These are phyloP conservation scores for Globisporangium middletonii DNA, from an alignment of 352 stramenopile genomes.

Conservation along the genomic window DNA sequence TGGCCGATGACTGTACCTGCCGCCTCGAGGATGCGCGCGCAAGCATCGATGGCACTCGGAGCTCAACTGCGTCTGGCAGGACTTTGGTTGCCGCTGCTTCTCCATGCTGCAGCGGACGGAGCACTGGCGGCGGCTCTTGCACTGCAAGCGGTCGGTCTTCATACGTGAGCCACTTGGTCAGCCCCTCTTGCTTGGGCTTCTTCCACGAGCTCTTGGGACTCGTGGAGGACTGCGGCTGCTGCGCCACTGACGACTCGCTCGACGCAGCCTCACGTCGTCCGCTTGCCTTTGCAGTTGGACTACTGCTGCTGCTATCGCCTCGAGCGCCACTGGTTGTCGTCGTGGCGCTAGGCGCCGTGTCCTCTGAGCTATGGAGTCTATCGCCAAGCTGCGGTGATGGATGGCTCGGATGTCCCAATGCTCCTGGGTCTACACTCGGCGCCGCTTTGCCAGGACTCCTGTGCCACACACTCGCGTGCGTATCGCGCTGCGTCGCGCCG, in stretches of 20 bases:
- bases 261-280: background rate
- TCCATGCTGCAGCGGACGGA: conserved; percentile 1
- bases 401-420: no score
- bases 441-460: no score
- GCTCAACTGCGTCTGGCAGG: conserved; percentile 1
- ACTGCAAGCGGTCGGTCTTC: conserved; percentile 2
- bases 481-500: no score
- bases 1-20: background rate
- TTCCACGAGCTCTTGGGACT: background rate
- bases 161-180: conserved; percentile 11
- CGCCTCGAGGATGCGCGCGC: background rate
- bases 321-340: no score
- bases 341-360: no score
- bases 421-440: no score
- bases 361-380: no score
- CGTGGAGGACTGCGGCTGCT: background rate
- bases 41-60: background rate
- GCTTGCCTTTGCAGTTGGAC: background rate
- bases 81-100: background rate
- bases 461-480: conserved; percentile 1
- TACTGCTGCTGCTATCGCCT: no score
- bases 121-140: conserved; percentile 3
- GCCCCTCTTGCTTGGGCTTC: background rate
- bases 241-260: background rate
- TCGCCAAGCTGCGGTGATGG: no score